phyloP scores from a whole-genome alignment of 2,329 filamentous ascomycete species.

The Phialocephala sp. region DNA sequence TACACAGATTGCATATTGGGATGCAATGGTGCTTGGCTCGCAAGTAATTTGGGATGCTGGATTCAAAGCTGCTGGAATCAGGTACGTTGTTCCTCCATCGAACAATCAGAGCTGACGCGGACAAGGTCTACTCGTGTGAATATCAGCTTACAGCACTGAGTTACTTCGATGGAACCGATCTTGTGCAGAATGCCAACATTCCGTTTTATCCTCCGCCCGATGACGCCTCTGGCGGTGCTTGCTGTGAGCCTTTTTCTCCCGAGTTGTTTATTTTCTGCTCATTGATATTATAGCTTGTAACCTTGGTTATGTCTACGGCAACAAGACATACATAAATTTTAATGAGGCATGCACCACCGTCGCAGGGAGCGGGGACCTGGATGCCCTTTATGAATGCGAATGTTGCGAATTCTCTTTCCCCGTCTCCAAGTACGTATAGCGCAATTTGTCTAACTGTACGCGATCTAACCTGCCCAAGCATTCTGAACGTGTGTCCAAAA shows the following conservation, averaged over 20 bases:
- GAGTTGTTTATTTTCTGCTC: background rate
- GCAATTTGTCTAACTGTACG: background rate
- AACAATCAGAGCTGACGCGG: background rate
- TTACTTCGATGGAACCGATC: conserved; percentile 19
- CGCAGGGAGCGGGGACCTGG: conserved; percentile 6
- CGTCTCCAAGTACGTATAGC: conserved; percentile 17
- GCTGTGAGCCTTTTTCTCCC: conserved; percentile 14
- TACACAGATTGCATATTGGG: conserved; percentile 15
- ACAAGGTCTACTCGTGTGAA: conserved; percentile 25
- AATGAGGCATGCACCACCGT: conserved; percentile 16
- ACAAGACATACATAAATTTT: conserved; percentile 11
- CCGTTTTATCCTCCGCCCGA: conserved; percentile 25
- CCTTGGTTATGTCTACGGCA: conserved; percentile 27
- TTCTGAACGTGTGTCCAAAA: conserved; percentile 23
- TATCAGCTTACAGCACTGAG: conserved; percentile 23
- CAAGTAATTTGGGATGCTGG: conserved; percentile 25
- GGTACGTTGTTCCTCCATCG: conserved; percentile 7
- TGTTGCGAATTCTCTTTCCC: conserved; percentile 19
- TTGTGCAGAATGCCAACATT: conserved; percentile 17
- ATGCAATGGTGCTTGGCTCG: conserved; percentile 20
- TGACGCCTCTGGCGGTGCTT: conserved; percentile 17
- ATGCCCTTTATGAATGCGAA: conserved; percentile 9
- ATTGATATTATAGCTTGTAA: conserved; percentile 23
- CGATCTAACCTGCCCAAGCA: conserved; percentile 9
- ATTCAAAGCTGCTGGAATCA: conserved; percentile 28